Percentiles rank a stretch among this genome's conserved stretches.
phyloP scores from a whole-genome alignment of 306 rosid genomes.

The Glycine tomentella region DNA sequence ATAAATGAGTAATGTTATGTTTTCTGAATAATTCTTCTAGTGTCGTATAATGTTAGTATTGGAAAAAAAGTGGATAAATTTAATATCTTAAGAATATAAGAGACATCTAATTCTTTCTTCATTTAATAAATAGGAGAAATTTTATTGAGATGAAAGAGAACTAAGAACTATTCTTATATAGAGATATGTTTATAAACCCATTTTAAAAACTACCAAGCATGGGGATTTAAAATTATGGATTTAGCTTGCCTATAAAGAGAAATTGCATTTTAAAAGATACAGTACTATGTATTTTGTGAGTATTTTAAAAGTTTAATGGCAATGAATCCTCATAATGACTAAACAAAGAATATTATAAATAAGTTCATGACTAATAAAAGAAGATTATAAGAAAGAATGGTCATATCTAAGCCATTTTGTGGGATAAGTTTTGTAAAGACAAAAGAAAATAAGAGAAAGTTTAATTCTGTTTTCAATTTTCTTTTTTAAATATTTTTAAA shows the following conservation, averaged over 20 bases:
- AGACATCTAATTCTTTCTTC: background rate
- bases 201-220: background rate
- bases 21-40: background rate
- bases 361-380: too few relatives aligned
- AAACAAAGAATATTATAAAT: too few relatives aligned
- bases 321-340: too few relatives aligned
- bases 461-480: too few relatives aligned
- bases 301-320: too few relatives aligned
- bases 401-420: too few relatives aligned
- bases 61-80: background rate
- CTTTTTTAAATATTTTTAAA: too few relatives aligned
- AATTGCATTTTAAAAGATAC: too few relatives aligned
- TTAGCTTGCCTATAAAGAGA: background rate
- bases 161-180: background rate
- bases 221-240: background rate
- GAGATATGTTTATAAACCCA: background rate
- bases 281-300: too few relatives aligned
- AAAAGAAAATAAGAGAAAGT: too few relatives aligned
- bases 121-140: background rate
- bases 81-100: background rate
- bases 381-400: too few relatives aligned
- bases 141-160: background rate
- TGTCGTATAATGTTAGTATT: background rate
- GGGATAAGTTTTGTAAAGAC: too few relatives aligned
- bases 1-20: background rate